Percentiles rank a stretch among this genome's conserved stretches.
phyloP scores from a whole-genome alignment of 2,329 filamentous ascomycete genomes.

The Cladophialophora carrionii region DNA sequence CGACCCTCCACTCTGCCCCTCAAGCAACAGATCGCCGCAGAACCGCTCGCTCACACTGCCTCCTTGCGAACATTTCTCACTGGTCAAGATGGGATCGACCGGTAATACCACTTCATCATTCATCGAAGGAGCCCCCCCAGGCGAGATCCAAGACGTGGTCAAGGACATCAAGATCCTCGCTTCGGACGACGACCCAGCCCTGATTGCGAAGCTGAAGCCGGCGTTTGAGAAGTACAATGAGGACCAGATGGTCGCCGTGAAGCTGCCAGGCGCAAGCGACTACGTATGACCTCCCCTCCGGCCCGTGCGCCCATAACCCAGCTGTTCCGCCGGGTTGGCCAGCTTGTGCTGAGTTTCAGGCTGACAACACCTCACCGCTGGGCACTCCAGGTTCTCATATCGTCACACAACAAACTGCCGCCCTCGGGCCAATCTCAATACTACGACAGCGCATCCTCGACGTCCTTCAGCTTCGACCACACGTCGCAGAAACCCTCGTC shows the following conservation, averaged over 20 bases:
- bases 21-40: neutral
- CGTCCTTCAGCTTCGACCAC: conserved; percentile 88
- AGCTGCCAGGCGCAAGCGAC: conserved; percentile 83
- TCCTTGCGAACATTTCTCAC: neutral
- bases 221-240: conserved; percentile 96
- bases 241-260: conserved; percentile 84
- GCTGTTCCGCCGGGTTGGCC: neutral
- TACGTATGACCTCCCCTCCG: conserved; percentile 56
- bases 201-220: conserved; percentile 73
- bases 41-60: neutral
- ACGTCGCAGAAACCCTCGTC: conserved; percentile 80
- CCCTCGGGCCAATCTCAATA: conserved; percentile 67
- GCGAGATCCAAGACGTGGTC: conserved; percentile 87
- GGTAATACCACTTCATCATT: conserved; percentile 76
- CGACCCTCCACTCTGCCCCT: neutral
- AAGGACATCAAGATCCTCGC: conserved; percentile 89
- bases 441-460: conserved; percentile 85
- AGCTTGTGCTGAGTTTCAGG: neutral
- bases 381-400: conserved; percentile 68
- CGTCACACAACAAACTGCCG: conserved; percentile 75
- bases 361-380: no score
- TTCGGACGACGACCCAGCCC: conserved; percentile 62
- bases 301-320: neutral
- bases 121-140: conserved; percentile 89
- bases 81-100: conserved; percentile 49